These are phyloP conservation scores for Scheffersomyces parashehatae DNA, from an alignment of 1,139 yeast species.

Conservation along the genomic window DNA sequence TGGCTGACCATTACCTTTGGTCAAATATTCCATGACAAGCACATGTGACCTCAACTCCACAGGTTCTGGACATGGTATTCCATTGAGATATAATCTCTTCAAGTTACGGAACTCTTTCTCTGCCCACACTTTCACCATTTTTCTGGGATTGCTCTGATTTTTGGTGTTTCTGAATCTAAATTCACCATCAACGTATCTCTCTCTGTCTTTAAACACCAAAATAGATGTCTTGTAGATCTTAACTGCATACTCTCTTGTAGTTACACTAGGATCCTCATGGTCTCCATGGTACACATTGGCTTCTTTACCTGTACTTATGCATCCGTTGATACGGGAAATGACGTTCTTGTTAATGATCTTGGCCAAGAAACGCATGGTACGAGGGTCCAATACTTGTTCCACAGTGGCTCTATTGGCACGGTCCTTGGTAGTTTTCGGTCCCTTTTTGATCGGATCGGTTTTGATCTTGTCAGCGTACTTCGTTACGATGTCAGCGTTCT, in stretches of 20 bases:
- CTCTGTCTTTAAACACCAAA: slow-evolving; percentile 92
- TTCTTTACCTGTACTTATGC: slow-evolving; percentile 95
- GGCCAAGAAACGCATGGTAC: slow-evolving; percentile 81
- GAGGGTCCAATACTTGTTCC: slow-evolving; percentile 93
- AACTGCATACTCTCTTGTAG: slow-evolving; percentile 70
- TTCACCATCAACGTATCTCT: slow-evolving; percentile 95
- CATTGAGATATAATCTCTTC: slow-evolving; percentile 73
- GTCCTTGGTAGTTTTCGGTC: slow-evolving; percentile 65
- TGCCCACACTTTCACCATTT: slow-evolving; percentile 98
- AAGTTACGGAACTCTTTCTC: slow-evolving; percentile 94
- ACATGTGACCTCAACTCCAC: slow-evolving; percentile 86
- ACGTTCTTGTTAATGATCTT: slow-evolving; percentile 82
- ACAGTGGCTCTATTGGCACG: slow-evolving; percentile 94
- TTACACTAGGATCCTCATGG: slow-evolving; percentile 53
- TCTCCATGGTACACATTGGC: slow-evolving; percentile 96
- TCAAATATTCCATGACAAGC: slow-evolving; percentile 88
- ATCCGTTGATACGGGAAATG: slow-evolving; percentile 85
- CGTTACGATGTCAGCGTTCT: slow-evolving; percentile 60
- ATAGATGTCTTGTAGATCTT: slow-evolving; percentile 96
- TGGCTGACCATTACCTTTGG: slow-evolving; percentile 78
- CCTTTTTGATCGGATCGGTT: slow-evolving; percentile 59
- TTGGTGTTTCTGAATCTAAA: slow-evolving; percentile 85
- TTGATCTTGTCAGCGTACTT: slow-evolving; percentile 66
- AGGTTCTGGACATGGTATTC: slow-evolving; percentile 93
- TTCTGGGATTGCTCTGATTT: slow-evolving; percentile 87